phyloP scores from a whole-genome alignment of 768 basidiomycete species.

The Mycena vitilis region DNA sequence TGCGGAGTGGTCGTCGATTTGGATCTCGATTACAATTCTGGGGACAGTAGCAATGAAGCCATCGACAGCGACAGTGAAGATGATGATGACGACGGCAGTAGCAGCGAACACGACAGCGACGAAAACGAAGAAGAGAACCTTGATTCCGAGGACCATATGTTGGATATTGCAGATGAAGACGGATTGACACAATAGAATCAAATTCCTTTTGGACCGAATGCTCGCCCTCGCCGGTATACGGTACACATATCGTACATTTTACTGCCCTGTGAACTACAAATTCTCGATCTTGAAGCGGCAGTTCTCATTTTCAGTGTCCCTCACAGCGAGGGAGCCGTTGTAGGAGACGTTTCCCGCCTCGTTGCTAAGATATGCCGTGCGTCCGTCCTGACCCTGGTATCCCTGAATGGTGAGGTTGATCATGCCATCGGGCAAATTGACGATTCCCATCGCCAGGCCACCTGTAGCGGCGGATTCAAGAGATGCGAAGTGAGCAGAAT shows the following conservation, averaged over 20 bases:
- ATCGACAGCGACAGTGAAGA: not conserved
- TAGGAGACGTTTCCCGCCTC: slow-evolving; percentile 14
- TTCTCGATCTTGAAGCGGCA: slow-evolving; percentile 22
- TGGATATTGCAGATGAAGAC: not conserved
- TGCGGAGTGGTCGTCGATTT: not conserved
- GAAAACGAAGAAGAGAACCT: too few species aligned
- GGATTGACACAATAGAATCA: not conserved
- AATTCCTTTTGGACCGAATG: not conserved
- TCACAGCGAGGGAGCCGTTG: slow-evolving; percentile 13
- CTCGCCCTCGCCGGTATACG: too few species aligned
- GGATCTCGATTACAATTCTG: not conserved
- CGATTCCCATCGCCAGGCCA: slow-evolving; percentile 3
- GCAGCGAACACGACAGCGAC: not conserved
- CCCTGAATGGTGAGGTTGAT: slow-evolving; percentile 16
- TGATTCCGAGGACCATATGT: not conserved
- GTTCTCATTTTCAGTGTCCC: slow-evolving; percentile 2
- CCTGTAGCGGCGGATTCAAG: not conserved
- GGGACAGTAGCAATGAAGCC: not conserved
- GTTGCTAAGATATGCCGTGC: slow-evolving; percentile 19
- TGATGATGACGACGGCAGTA: too few species aligned
- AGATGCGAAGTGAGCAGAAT: not conserved
- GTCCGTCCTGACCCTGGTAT: slow-evolving; percentile 22
- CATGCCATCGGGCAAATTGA: slow-evolving; percentile 5
- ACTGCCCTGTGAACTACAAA: slow-evolving; percentile 10
- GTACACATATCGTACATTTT: not conserved